A percentile compares a stretch with the other conserved stretches of the same genome.
Conservation (phyloP, 345 rosid genomes). For the Microcos paniculata region DNA sequence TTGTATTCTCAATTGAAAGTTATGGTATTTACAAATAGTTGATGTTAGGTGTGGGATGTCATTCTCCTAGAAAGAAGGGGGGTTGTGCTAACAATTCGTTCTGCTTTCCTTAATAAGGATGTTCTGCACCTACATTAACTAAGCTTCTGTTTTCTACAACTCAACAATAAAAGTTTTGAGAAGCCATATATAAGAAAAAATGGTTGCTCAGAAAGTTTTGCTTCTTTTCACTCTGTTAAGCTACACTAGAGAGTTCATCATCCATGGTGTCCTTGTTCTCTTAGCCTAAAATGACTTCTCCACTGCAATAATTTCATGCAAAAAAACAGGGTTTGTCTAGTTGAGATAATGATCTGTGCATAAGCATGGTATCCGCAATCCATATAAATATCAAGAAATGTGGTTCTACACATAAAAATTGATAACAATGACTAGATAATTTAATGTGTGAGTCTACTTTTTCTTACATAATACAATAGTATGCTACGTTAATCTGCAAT, state of each 20-base stretch:
- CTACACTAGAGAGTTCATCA: neutral
- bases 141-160: neutral
- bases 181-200: neutral
- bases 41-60: too few species aligned
- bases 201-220: neutral
- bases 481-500: slow-evolving; percentile 16
- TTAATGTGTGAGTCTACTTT: neutral
- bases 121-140: neutral
- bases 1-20: slow-evolving; percentile 26
- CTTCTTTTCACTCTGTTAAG: neutral
- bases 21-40: slow-evolving; percentile 25
- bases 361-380: neutral
- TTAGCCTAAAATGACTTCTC: too few species aligned
- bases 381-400: neutral
- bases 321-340: neutral
- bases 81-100: neutral
- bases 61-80: too few species aligned
- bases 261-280: too few species aligned
- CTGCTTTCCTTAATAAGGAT: neutral
- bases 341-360: neutral
- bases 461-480: slow-evolving; percentile 13
- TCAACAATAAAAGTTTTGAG: neutral
- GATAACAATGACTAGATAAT: neutral
- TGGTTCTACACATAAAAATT: neutral
- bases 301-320: too few species aligned